Evolutionary conservation across 2,329 filamentous ascomycete species (phyloP).

Genomic region (Pseudonectria foliicola): DNA sequence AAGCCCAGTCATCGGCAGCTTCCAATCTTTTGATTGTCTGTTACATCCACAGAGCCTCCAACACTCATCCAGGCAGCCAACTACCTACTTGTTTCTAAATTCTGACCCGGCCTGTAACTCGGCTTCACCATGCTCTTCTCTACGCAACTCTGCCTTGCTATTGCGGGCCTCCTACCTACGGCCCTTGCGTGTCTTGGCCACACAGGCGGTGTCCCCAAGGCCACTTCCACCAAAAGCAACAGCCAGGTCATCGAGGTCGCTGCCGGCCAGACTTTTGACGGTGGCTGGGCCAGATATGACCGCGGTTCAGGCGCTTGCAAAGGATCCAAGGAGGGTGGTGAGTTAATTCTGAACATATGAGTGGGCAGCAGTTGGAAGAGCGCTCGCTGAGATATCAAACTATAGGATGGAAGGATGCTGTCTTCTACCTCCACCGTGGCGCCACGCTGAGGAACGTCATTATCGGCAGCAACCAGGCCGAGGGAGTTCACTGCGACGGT

Average conservation of each 20-base stretch:
- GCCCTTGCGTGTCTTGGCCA: slow-evolving; percentile 20
- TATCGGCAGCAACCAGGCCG: slow-evolving; percentile 34
- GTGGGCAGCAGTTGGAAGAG: not conserved
- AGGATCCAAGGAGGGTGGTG: slow-evolving; percentile 30
- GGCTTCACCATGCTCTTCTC: slow-evolving; percentile 6
- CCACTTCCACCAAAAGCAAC: slow-evolving; percentile 21
- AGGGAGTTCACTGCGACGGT: slow-evolving; percentile 37
- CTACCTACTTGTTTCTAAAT: not conserved
- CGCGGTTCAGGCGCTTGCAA: slow-evolving; percentile 32
- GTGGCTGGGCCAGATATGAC: slow-evolving; percentile 28
- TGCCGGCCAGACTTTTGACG: slow-evolving; percentile 25
- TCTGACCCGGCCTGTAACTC: not conserved
- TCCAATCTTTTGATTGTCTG: too few species aligned
- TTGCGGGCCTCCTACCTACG: slow-evolving; percentile 8
- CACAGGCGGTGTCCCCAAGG: slow-evolving; percentile 22
- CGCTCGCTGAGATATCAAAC: not conserved
- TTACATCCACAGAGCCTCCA: too few species aligned
- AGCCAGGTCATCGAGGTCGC: slow-evolving; percentile 26
- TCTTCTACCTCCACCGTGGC: slow-evolving; percentile 30
- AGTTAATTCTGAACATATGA: slow-evolving; percentile 2
- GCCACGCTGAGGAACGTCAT: slow-evolving; percentile 37
- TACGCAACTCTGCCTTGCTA: not conserved
- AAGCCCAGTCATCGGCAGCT: too few species aligned
- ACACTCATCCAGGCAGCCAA: too few species aligned
- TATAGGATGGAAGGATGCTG: slow-evolving; percentile 31